Percentiles rank a stretch among this genome's conserved stretches.
Conservation (phyloP, 169 alveolate genomes). For the Cryptosporidium ubiquitum region DNA sequence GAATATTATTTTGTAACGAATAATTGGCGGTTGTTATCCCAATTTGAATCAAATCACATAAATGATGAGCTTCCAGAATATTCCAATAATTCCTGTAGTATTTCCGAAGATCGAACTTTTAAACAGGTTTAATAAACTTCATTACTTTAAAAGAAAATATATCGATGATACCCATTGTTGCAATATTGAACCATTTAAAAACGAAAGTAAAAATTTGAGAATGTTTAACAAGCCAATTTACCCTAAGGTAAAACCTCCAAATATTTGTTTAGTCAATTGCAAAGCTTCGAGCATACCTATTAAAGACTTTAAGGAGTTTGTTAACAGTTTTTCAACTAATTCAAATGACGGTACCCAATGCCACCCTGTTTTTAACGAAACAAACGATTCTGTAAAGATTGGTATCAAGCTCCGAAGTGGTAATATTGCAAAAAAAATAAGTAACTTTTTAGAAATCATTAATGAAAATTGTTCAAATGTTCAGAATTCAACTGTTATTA, state of each 20-base stretch:
- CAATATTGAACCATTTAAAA: background rate
- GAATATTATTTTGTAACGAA: background rate
- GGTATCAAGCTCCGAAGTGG: slow-evolving; percentile 4
- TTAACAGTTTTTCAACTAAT: background rate
- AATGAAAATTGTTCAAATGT: background rate
- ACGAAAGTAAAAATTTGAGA: background rate
- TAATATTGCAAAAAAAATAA: background rate
- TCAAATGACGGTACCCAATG: background rate
- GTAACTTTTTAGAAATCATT: background rate
- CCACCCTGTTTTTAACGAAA: background rate
- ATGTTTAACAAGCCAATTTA: background rate
- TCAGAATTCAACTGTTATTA: slow-evolving; percentile 21
- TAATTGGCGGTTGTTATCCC: background rate
- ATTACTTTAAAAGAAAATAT: background rate
- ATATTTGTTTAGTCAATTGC: background rate
- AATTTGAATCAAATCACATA: background rate
- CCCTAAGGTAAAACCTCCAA: background rate
- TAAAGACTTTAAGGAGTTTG: background rate
- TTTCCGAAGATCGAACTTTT: background rate
- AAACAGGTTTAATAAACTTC: background rate
- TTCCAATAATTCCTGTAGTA: background rate
- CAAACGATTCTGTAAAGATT: background rate
- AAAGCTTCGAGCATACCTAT: slow-evolving; percentile 7
- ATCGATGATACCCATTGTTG: background rate
- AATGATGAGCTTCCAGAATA: background rate